These are phyloP conservation scores for Mortierella sp. DNA, from an alignment of 371 early-diverging fungal genomes.

Conservation along the genomic window DNA sequence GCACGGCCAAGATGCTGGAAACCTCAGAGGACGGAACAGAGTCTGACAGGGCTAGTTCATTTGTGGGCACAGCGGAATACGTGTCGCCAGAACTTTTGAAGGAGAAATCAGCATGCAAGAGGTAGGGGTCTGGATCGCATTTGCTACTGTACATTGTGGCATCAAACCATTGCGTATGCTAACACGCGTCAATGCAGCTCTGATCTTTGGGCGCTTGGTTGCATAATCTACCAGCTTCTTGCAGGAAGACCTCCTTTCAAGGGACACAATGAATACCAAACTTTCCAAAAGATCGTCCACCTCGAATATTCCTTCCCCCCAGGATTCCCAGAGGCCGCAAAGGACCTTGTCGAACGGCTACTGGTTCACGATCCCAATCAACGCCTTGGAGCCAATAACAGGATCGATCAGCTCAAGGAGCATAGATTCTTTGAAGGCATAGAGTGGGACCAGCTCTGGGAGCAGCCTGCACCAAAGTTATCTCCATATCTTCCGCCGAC, in stretches of 20 bases:
- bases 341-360: conserved; percentile 78
- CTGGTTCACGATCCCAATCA: conserved; percentile 80
- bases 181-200: conserved; percentile 59
- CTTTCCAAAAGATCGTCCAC: conserved; percentile 93
- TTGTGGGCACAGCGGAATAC: conserved; percentile 98
- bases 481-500: conserved; percentile 56
- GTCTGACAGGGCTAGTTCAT: conserved; percentile 78
- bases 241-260: conserved; percentile 97
- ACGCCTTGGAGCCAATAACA: conserved; percentile 73
- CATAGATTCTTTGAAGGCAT: conserved; percentile 93
- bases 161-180: background rate
- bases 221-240: conserved; percentile 96
- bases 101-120: conserved; percentile 80
- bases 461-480: conserved; percentile 62
- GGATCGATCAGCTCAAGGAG: conserved; percentile 77
- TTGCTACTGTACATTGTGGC: background rate
- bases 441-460: conserved; percentile 77
- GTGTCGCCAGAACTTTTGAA: conserved; percentile 96
- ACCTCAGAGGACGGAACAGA: conserved; percentile 50
- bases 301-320: conserved; percentile 87
- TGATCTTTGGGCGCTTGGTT: conserved; percentile 99
- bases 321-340: conserved; percentile 71
- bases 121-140: conserved; percentile 48
- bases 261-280: conserved; percentile 93
- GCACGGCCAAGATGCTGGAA: conserved; percentile 90